phyloP scores from a whole-genome alignment of 2,329 filamentous ascomycete genomes.

The Penicillium sp. region DNA sequence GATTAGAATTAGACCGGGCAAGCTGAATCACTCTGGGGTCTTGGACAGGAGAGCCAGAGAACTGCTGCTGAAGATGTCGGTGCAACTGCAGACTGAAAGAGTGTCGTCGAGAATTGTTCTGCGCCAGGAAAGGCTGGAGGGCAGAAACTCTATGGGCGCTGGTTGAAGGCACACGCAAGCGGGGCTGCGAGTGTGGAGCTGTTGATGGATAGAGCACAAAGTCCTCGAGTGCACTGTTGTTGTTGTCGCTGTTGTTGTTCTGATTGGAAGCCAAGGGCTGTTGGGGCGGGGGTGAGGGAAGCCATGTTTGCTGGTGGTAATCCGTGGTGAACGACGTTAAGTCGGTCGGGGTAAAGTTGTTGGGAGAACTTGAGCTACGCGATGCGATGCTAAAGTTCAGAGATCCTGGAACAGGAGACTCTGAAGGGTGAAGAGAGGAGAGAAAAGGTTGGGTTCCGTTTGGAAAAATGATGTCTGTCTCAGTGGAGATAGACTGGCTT shows the following conservation, averaged over 20 bases:
- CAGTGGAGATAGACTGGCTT: conserved; percentile 36
- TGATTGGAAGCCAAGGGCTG: conserved; percentile 43
- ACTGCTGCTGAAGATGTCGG: conserved; percentile 33
- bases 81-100: conserved; percentile 38
- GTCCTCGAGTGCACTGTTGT: conserved; percentile 39
- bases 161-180: conserved; percentile 36
- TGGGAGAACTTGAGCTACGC: conserved; percentile 44
- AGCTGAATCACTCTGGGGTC: conserved; percentile 42
- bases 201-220: conserved; percentile 44
- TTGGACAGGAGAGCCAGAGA: conserved; percentile 35
- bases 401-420: conserved; percentile 45
- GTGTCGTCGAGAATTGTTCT: conserved; percentile 36
- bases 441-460: conserved; percentile 28
- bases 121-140: conserved; percentile 35
- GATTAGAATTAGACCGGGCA: conserved; percentile 40
- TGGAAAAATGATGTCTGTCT: conserved; percentile 44
- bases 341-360: conserved; percentile 42
- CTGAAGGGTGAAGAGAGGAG: conserved; percentile 37
- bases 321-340: conserved; percentile 49
- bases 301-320: conserved; percentile 48
- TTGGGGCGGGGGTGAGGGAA: conserved; percentile 42
- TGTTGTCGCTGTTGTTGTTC: conserved; percentile 34
- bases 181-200: conserved; percentile 32
- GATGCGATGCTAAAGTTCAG: conserved; percentile 45
- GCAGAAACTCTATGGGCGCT: conserved; percentile 37